These are phyloP conservation scores for Pseudocercospora ulei DNA, from an alignment of 2,329 filamentous ascomycete species.

Conservation along the genomic window DNA sequence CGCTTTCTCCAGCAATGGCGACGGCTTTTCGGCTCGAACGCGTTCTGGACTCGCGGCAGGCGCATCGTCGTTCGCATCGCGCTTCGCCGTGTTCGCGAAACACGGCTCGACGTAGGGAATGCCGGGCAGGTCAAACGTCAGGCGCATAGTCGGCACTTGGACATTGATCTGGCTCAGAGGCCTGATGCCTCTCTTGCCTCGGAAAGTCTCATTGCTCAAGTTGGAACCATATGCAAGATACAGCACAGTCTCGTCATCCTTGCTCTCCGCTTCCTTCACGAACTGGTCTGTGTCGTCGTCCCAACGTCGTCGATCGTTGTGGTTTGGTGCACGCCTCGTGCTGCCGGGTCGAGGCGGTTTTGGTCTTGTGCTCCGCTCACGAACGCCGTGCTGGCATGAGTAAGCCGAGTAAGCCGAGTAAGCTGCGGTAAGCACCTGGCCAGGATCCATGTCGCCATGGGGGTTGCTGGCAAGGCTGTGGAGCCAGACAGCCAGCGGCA, in stretches of 20 bases:
- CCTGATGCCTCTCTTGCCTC: constrained; percentile 64
- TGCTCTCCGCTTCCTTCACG: constrained; percentile 12
- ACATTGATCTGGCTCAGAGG: constrained; percentile 76
- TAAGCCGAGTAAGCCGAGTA: too few species aligned
- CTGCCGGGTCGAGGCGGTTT: constrained; percentile 12
- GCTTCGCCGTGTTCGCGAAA: constrained; percentile 69
- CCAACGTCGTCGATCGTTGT: constrained; percentile 15
- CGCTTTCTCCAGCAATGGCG: constrained; percentile 24
- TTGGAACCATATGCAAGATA: constrained; percentile 78
- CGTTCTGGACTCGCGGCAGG: constrained; percentile 7
- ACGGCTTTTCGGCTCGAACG: constrained; percentile 32
- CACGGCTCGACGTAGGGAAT: constrained; percentile 82
- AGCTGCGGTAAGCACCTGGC: constrained; percentile 18
- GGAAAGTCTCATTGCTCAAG: constrained; percentile 68
- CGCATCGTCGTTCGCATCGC: constrained; percentile 38
- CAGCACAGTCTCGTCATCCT: constrained; percentile 27
- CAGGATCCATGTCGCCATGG: too few species aligned
- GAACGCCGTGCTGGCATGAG: constrained; percentile 21
- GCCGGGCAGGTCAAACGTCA: constrained; percentile 79
- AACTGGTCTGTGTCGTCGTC: constrained; percentile 23
- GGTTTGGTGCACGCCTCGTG: constrained; percentile 20
- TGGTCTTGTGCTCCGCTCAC: constrained; percentile 7
- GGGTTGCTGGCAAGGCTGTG: too few species aligned
- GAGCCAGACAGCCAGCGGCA: too few species aligned
- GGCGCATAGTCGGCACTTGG: constrained; percentile 61